Percentiles rank a stretch among this genome's conserved stretches.
Conservation (phyloP, 345 rosid genomes). For the Populus davidiana region DNA sequence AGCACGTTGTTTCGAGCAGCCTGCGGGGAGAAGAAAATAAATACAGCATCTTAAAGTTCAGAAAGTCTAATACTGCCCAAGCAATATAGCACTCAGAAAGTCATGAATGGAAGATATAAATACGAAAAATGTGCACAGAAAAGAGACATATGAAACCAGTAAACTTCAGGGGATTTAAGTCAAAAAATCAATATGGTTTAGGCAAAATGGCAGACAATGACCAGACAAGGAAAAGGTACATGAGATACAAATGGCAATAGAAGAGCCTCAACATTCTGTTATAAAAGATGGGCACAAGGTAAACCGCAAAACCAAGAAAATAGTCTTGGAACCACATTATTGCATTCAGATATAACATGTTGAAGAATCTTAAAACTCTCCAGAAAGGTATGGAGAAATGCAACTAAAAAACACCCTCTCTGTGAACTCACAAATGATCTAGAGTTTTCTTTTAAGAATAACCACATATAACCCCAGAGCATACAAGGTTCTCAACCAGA, state of each 20-base stretch:
- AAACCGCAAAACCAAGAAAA: background rate
- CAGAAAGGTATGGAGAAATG: background rate
- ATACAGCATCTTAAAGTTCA: background rate
- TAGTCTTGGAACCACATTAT: background rate
- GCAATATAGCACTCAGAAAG: background rate
- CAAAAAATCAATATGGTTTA: background rate
- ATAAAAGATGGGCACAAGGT: background rate
- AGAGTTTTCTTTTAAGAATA: background rate
- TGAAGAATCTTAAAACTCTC: background rate
- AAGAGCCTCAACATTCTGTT: background rate
- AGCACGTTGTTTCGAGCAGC: conserved; percentile 92
- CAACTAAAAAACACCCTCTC: background rate
- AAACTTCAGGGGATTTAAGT: background rate
- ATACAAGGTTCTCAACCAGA: background rate
- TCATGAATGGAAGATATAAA: background rate
- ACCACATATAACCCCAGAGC: background rate
- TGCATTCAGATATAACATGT: background rate
- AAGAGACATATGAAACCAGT: background rate
- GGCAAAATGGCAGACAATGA: background rate
- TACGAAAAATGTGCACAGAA: conserved; percentile 2
- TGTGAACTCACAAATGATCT: background rate
- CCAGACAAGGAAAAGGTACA: background rate
- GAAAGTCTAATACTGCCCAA: background rate
- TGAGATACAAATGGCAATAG: background rate
- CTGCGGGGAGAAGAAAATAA: conserved; percentile 32